Evolutionary conservation across 208 protist genomes (phyloP).

Genomic region (Leishmania mexicana): DNA sequence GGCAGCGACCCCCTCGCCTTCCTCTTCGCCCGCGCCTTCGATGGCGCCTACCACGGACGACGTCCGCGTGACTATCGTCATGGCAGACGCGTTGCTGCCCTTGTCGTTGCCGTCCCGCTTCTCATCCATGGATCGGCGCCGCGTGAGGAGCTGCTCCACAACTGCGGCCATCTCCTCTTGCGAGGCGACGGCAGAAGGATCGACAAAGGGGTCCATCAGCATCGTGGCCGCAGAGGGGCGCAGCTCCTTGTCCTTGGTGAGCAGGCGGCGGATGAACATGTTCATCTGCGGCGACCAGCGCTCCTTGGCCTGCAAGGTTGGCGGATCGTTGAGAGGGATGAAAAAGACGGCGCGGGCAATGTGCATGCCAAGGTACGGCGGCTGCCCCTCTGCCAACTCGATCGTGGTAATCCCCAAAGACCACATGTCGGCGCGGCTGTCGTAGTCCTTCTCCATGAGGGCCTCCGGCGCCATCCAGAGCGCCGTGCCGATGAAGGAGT

Average conservation of each 20-base stretch:
- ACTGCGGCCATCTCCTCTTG: slow-evolving; percentile 65
- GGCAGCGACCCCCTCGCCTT: neutral
- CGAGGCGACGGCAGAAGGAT: slow-evolving; percentile 52
- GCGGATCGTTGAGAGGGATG: slow-evolving; percentile 79
- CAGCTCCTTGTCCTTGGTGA: slow-evolving; percentile 77
- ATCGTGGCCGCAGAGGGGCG: slow-evolving; percentile 73
- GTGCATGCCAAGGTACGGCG: slow-evolving; percentile 92
- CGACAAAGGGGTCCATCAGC: slow-evolving; percentile 85
- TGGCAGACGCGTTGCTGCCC: slow-evolving; percentile 22
- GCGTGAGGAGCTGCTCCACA: slow-evolving; percentile 59
- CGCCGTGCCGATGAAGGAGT: slow-evolving; percentile 91
- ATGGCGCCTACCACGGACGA: slow-evolving; percentile 22
- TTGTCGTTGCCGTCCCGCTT: neutral
- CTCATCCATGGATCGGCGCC: slow-evolving; percentile 44
- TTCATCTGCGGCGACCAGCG: slow-evolving; percentile 90
- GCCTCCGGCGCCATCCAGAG: slow-evolving; percentile 95
- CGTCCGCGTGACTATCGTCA: slow-evolving; percentile 33
- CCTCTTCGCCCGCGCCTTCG: slow-evolving; percentile 15
- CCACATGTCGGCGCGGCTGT: slow-evolving; percentile 95
- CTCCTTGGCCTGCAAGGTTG: slow-evolving; percentile 80
- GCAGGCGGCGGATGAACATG: slow-evolving; percentile 75
- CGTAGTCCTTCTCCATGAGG: slow-evolving; percentile 91
- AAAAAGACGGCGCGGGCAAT: slow-evolving; percentile 69
- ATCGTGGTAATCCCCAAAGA: slow-evolving; percentile 96
- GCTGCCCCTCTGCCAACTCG: slow-evolving; percentile 95